Evolutionary conservation across 1,139 yeast genomes (phyloP), one percentile per base, ranked within the genome.

Genomic region (Debaryomyces robertsiae): DNA sequence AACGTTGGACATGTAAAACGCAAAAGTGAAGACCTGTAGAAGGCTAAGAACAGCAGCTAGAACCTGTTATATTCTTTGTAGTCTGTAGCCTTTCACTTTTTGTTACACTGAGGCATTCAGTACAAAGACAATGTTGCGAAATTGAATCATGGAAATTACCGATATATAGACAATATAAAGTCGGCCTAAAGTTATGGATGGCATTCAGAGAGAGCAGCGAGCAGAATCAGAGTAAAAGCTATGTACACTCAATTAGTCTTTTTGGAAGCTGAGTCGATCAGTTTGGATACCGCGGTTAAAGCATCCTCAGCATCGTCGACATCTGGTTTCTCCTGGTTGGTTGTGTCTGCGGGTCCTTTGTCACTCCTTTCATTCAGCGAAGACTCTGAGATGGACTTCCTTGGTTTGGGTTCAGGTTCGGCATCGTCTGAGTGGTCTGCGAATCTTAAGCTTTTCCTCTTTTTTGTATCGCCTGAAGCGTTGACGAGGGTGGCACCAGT

Each of bases 401-500:
- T 47, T 30, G 46, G 46, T 17, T 44, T 39, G 32, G 48, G 40
- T 9, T 44, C 53, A n/a, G 48, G 37, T 19, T 19, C 22, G 3
- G 45, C 33, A 13, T 39, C 40, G 9, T 46, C 44, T 15, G 45
- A 43, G 24, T 36, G 38, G 9, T 69, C 76, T 7, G 67, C 74
- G 52, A 73, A 73, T 40, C 77, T 50, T 36, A 73, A 63, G 41
- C 63, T 65, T 55, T 69, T 71, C 41, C 68, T 59, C 51, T 58
- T 61, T 30, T 51, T 51, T 4, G 54, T 39, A 16, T 44, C 35
- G 9, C 35, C 35, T 4, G 47, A 29, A n/a, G 43, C 35, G 17
- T 43, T 47, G 19, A 39, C 50, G 6, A 39, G 25, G 6, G 29
- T 23, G 3, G 33, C 30, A 13, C 36, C 36, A 3, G 36, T 33